Base-by-base conservation (phyloP, 768 basidiomycete genomes). In the Mycena vulgaris region DNA sequence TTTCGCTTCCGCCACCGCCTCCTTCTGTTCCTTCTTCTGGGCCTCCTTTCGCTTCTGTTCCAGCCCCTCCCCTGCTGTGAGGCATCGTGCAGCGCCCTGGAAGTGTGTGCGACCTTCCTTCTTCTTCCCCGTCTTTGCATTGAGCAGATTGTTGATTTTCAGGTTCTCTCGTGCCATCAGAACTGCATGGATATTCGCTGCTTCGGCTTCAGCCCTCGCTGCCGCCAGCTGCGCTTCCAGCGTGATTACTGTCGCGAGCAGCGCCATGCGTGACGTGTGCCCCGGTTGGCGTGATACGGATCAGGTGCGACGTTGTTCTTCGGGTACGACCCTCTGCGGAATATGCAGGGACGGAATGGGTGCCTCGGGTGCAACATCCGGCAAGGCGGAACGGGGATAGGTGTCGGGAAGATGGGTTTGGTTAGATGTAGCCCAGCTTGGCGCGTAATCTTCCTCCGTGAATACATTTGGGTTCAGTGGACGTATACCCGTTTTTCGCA, bases 121-220 rank as follows among this genome's bases (percentile, higher is more conserved):
- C 19, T 47, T 28, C 58, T 59, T 59, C 58, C 58, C 58, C 23
- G 25, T n/a, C 42, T 59, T 59, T 16, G 58, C 58, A 47, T 59
- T 59, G 1, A 59, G 40, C 58, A 30, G 31, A n/a, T 59, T 59
- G 21, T 59, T 59, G 58, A 59, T 33, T 31, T 59, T 59, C 19
- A 60, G 58, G 28, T 60, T 60, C 58, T 60, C 58, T 2, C 42
- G 58, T 42, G 58, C 58, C 58, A 60, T 60, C 30, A 60, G 37
- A 21, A 60, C n/a, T 2, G 58, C 28, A n/a, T 60, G 58, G 27
- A 27, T 42, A 42, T 25, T 60, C 6, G 58, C 58, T 31, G 58
- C 58, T 47, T 60, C 28, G 4, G 42, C 58, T n/a, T 60, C 30
- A 4, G 14, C 42, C 40, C n/a, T 60, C 27, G 42, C 42, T 3